Evolutionary conservation across 495 filamentous ascomycete genomes (phyloP).

Genomic region (Pyronema domesticum): DNA sequence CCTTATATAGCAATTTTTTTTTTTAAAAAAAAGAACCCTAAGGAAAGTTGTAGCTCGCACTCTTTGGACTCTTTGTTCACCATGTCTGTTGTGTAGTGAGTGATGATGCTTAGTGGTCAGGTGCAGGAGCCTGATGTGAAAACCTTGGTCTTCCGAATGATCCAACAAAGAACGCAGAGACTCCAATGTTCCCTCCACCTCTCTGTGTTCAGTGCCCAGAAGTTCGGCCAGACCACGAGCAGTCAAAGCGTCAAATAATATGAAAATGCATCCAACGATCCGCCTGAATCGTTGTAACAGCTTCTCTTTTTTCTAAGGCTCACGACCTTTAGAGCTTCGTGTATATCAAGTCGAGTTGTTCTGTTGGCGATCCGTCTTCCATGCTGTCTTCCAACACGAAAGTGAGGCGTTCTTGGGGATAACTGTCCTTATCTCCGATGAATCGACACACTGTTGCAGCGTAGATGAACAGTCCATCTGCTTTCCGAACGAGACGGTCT

Average conservation of each 20-base stretch:
- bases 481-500: slow-evolving; percentile 8
- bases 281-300: not conserved
- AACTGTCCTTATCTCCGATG: not conserved
- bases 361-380: not conserved
- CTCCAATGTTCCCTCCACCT: not conserved
- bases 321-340: not conserved
- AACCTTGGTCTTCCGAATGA: not conserved
- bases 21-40: too few species aligned
- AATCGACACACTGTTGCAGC: slow-evolving; percentile 17
- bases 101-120: too few species aligned
- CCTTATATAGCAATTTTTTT: too few species aligned
- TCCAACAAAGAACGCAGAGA: slow-evolving; percentile 1
- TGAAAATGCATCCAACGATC: slow-evolving; percentile 2
- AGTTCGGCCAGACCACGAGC: not conserved
- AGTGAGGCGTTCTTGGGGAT: not conserved
- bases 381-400: not conserved
- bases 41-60: too few species aligned
- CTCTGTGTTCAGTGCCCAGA: not conserved
- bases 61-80: too few species aligned
- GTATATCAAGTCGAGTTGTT: slow-evolving; percentile 4
- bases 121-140: slow-evolving; percentile 20
- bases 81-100: too few species aligned
- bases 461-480: slow-evolving; percentile 15
- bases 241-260: not conserved
- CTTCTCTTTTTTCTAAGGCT: not conserved